A percentile compares a stretch with the other conserved stretches of the same genome.
Evolutionary conservation across 2,329 filamentous ascomycete species (phyloP).

Genomic region (Diaporthe australafricana): DNA sequence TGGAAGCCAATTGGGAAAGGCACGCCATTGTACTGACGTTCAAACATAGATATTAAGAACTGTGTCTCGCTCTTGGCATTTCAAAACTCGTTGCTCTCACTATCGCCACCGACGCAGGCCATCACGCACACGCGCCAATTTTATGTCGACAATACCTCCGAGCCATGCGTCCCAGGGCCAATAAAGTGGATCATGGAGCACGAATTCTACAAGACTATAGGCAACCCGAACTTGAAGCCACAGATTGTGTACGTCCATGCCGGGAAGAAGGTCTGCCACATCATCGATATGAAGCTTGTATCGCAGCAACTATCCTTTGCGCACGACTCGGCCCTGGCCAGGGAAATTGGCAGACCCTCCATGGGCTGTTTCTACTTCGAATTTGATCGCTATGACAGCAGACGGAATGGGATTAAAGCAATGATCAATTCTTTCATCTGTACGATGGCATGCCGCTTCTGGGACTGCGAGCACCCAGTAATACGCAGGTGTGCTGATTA

Average conservation of each 20-base stretch:
- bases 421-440: background rate
- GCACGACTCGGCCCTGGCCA: background rate
- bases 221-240: rapidly evolving
- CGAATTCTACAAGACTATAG: background rate
- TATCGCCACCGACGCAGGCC: background rate
- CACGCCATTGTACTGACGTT: too few relatives aligned
- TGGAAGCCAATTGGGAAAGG: too few relatives aligned
- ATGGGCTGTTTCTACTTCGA: conserved; percentile 7
- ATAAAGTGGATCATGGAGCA: background rate
- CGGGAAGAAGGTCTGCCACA: background rate
- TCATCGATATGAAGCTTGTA: background rate
- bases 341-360: background rate
- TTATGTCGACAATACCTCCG: background rate
- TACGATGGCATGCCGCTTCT: background rate
- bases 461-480: too few relatives aligned
- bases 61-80: background rate
- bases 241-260: background rate
- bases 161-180: too few relatives aligned
- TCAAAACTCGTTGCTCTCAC: background rate
- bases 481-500: too few relatives aligned
- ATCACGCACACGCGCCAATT: too few relatives aligned
- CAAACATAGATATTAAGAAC: background rate
- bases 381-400: background rate
- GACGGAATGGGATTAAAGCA: background rate
- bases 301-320: background rate